Percentiles rank a stretch among this genome's conserved stretches.
These are phyloP conservation scores for Hypericum androsaemum DNA, from an alignment of 345 rosid genomes.

Conservation along the genomic window DNA sequence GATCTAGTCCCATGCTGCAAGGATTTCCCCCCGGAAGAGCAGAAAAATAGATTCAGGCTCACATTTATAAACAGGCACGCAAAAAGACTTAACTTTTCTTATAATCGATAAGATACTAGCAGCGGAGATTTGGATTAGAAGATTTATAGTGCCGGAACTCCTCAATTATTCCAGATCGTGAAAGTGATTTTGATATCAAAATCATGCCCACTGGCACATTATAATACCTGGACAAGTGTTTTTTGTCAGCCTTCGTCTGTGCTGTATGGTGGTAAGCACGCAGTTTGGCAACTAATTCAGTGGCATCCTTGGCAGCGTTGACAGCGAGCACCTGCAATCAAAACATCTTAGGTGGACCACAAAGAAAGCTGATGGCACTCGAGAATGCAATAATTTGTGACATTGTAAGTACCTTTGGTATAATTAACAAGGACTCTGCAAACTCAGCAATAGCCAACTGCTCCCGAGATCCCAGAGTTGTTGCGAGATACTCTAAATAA, in stretches of 20 bases:
- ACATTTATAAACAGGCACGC: not conserved
- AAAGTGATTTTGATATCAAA: no score
- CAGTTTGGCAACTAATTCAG: slow-evolving; percentile 85
- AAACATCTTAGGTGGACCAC: not conserved
- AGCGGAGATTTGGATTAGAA: no score
- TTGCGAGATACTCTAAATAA: slow-evolving; percentile 84
- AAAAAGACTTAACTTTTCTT: not conserved
- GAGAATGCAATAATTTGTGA: no score
- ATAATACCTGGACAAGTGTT: slow-evolving; percentile 71
- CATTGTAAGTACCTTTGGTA: slow-evolving; percentile 56
- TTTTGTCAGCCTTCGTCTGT: slow-evolving; percentile 90
- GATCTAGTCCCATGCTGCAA: slow-evolving; percentile 95
- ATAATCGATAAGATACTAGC: no score
- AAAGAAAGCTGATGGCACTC: no score
- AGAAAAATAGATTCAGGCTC: not conserved
- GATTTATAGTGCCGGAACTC: no score
- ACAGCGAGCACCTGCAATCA: slow-evolving; percentile 75
- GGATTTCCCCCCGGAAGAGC: not conserved
- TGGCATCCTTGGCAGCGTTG: slow-evolving; percentile 94
- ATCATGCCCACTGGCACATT: no score
- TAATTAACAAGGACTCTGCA: slow-evolving; percentile 76
- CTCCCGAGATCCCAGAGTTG: slow-evolving; percentile 86
- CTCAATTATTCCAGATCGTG: no score
- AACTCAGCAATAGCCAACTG: slow-evolving; percentile 94
- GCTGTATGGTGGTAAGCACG: slow-evolving; percentile 94